Evolutionary conservation across 2,329 filamentous ascomycete genomes (phyloP), one percentile per base, ranked within the genome.

Genomic region (Cryoendolithus antarcticus): DNA sequence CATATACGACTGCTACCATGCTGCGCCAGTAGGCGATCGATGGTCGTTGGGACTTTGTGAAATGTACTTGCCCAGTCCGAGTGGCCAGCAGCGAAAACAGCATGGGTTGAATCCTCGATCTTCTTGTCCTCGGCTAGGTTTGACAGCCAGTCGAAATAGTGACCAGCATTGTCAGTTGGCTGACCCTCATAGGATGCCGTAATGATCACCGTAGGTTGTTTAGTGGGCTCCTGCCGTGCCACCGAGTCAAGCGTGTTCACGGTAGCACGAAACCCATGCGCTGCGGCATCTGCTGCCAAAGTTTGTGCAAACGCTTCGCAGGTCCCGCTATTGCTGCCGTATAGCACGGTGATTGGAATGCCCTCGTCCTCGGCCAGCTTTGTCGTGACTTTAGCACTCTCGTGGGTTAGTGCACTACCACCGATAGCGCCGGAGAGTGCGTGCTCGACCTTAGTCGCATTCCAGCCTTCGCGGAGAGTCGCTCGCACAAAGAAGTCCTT

Each of bases 181-280:
- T 82, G 69, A 1, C 82, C 82, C 50, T 88, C 82, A 48, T 86
- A 88, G 1, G 75, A 79, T 0, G 82, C 72, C 0, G 77, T 77
- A 45, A 88, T 69, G 35, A 86, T 68, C 15, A 84, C 62, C 0
- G 82, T 67, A 0, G 81, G 80, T 5, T 71, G 66, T 19, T 72
- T 66, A 36, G 65, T 74, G 0, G 77, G 72, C 0, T 86, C 54
- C 2, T 71, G 68, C 35, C 74, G 69, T 11, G 71, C 73, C 0
- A 75, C 79, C 0, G 69, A 64, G 51, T 86, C 78, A 30, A 86
- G 58, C 1, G 69, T 66, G 13, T 71, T 66, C 2, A 80, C 60
- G 10, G 63, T 64, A 4, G 74, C 72, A 3, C 55, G 59, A 56
- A 77, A 85, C 0, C 81, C 81, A 48, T 75, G 74, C 3, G 57